Percentiles rank a stretch among this genome's conserved stretches.
These are phyloP conservation scores for Jaltomata sinuosa DNA, from an alignment of 257 asterid species.

Conservation along the genomic window DNA sequence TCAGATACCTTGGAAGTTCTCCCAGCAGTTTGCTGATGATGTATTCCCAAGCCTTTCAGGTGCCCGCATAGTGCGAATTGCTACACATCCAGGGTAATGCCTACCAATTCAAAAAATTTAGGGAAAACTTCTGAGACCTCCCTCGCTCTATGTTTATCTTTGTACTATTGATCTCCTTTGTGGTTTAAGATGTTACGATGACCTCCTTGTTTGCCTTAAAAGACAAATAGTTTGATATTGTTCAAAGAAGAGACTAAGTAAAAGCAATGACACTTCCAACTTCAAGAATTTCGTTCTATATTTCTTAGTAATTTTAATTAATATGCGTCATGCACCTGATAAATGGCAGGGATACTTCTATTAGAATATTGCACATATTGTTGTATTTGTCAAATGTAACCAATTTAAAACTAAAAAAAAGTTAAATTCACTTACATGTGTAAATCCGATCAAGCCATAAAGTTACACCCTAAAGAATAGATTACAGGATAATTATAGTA, in stretches of 20 bases:
- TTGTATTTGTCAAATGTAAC: background rate
- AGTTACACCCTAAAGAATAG: background rate
- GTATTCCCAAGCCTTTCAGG: slow-evolving; percentile 84
- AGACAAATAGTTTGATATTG: background rate
- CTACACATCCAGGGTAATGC: slow-evolving; percentile 93
- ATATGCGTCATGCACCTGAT: background rate
- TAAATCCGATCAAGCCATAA: background rate
- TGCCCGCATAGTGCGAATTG: slow-evolving; percentile 91
- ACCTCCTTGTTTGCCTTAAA: background rate
- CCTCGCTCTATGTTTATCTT: background rate
- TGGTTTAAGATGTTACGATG: background rate
- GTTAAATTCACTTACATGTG: background rate
- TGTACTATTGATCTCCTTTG: background rate
- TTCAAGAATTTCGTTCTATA: background rate
- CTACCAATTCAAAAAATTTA: background rate
- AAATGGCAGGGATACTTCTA: background rate
- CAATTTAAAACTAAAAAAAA: background rate
- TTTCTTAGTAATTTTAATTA: no score
- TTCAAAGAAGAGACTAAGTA: background rate
- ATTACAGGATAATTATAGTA: background rate
- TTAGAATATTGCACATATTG: background rate
- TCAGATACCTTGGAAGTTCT: slow-evolving; percentile 92
- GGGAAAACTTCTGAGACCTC: background rate
- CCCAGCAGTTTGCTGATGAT: slow-evolving; percentile 60
- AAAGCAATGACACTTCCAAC: background rate